Evolutionary conservation across 2,329 filamentous ascomycete genomes (phyloP), one percentile per base, ranked within the genome.

Genomic region (Botrytis fabae): DNA sequence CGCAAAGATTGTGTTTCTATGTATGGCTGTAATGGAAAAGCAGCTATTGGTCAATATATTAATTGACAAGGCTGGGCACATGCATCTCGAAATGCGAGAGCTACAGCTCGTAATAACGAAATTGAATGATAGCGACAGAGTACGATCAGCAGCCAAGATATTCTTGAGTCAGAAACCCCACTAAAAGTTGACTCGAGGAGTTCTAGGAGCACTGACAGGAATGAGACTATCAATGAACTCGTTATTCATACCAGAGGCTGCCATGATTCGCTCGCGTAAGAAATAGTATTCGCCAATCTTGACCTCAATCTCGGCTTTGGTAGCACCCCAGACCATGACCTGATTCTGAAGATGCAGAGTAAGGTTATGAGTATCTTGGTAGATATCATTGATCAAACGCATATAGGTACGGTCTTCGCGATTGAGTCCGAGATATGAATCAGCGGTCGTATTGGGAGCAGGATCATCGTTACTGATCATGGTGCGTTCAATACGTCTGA

Each of bases 331-430:
- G 48, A 35, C 65, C 48, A 69, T 42, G 18, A 40, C 65, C n/a
- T 69, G 65, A 22, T 69, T 44, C 16, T 69, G 65, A 32, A 69
- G 65, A 44, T 69, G 65, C 28, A 69, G 38, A 42, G 65, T 69
- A 14, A 69, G 65, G 14, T 69, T 69, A 20, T 69, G 54, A 51
- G 65, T 69, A 5, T 40, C 65, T 22, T 69, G 65, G 4, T 69
- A 69, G 35, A 69, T 69, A 22, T 69, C 65, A 40, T 69, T 51
- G 18, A 69, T 69, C 38, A 69, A 57, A 44, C 65, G 65, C 48
- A 69, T 32, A 38, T 69, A 69, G 25, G n/a, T 69, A 25, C 65
- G 65, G 38, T 57, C 65, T 32, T 69, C 16, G n/a, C 28, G 4
- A 44, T 25, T 69, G 65, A 69, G 65, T 57, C 48, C 65, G 18